Conservation (phyloP, 306 rosid genomes). For the Malus domestica region ASM211411v1 NC_041793.1:30546001-30546500, state of each 20-base stretch:
- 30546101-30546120: not conserved
- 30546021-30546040: slow-evolving; percentile 44
- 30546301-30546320: no score
- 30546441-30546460: slow-evolving; percentile 64
- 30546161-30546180: not conserved
- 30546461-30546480: slow-evolving; percentile 23
- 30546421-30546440: slow-evolving; percentile 86
- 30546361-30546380: not conserved
- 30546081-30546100: not conserved
- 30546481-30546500: slow-evolving; percentile 23
- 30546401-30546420: not conserved
- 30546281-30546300: not conserved
- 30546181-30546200: not conserved
- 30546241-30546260: not conserved
- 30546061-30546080: not conserved
- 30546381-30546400: not conserved
- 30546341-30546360: not conserved
- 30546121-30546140: not conserved
- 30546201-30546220: not conserved
- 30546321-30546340: no score
- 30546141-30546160: not conserved
- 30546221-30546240: not conserved
- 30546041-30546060: not conserved
- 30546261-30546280: not conserved
- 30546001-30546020: slow-evolving; percentile 88